Evolutionary conservation across 2,329 filamentous ascomycete genomes (phyloP), one percentile per base, ranked within the genome.

Genomic region (Lithohypha guttulata): DNA sequence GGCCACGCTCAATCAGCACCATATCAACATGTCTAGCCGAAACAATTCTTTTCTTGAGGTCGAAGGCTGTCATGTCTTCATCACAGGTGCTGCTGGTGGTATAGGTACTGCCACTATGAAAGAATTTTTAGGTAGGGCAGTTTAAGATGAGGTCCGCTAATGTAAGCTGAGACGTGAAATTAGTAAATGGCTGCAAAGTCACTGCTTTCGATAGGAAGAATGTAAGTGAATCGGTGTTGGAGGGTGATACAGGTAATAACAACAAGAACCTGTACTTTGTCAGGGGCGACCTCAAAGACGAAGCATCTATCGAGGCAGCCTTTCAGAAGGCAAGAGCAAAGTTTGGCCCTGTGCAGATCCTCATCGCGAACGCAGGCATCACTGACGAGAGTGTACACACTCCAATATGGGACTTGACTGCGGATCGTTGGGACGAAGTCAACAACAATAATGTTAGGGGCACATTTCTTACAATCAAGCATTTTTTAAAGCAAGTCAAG

Each of bases 401-500:
- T 27, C 64, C 62, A 2, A 69, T 73, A 41, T 75, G 70, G 70
- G 63, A 72, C 18, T 59, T 72, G 37, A 62, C 66, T 0, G 47
- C 66, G 3, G 61, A 65, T n/a, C 54, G 64, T 1, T 74, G 69
- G 70, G 68, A 73, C 35, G 61, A 64, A 39, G 68, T 63, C 1
- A 71, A 72, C 46, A 56, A 58, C 15, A 60, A 61, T 15, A 73
- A 73, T 44, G 61, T 67, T 11, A 63, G 66, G 11, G 70, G 68
- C 4, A 71, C 68, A 2, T 74, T 71, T 44, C 56, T 75, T 2
- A 70, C 68, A 0, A 66, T 74, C 52, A 75, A 74, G 48, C 66
- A 73, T 43, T 74, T 73, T 51, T 55, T 75, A 4, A 62, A 56
- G 21, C 54, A 56, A 1, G 63, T 67, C 0, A 59, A 63, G 10